Conservation (phyloP, 441 rosid genomes). For the Breynia disticha region DNA sequence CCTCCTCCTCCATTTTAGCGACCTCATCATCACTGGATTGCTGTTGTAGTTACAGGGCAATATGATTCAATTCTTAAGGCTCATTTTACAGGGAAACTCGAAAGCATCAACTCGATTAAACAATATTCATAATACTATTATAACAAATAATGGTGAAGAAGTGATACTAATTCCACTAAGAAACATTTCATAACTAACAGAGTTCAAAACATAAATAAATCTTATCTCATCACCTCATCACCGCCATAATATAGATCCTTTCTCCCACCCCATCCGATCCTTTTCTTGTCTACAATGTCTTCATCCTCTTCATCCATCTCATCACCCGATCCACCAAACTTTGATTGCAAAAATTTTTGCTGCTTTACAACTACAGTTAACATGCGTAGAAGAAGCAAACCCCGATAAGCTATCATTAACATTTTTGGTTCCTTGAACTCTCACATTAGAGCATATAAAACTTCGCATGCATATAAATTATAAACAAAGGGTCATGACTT, state of each 20-base stretch:
- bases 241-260: constrained; percentile 34
- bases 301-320: constrained; percentile 58
- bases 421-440: too few relatives aligned
- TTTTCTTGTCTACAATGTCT: constrained; percentile 36
- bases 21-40: constrained; percentile 68
- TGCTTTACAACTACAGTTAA: constrained; percentile 56
- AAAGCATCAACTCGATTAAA: background rate
- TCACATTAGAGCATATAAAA: too few relatives aligned
- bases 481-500: too few relatives aligned
- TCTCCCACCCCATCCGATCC: constrained; percentile 40
- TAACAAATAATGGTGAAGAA: background rate
- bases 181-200: constrained; percentile 1
- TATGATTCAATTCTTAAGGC: background rate
- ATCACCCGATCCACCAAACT: constrained; percentile 61
- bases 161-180: background rate
- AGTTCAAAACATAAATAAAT: constrained; percentile 4
- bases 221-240: constrained; percentile 44
- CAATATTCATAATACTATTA: background rate
- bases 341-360: constrained; percentile 43
- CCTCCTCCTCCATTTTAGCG: constrained; percentile 54
- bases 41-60: constrained; percentile 27
- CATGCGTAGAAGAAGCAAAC: background rate
- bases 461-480: too few relatives aligned
- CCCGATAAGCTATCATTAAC: too few relatives aligned
- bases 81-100: constrained; percentile 1